Conservation (phyloP, 352 stramenopile species). For the Globisporangium okanoganense region DNA sequence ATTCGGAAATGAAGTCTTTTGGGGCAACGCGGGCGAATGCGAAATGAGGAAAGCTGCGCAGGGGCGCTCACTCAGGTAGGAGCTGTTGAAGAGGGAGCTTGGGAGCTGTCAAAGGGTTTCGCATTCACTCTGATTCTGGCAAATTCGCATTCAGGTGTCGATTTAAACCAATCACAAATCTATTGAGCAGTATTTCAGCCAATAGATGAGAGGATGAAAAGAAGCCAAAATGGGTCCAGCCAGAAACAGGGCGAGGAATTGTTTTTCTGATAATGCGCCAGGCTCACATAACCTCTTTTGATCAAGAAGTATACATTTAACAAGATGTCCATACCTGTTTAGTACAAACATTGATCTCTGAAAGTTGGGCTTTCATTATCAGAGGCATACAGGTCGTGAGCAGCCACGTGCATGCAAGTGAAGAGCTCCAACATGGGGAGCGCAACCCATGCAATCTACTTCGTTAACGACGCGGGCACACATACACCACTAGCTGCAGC, state of each 20-base stretch:
- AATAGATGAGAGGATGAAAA: neutral
- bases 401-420: constrained; percentile 2
- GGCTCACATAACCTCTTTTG: neutral
- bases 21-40: constrained; percentile 9
- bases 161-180: constrained; percentile 19
- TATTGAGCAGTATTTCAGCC: neutral
- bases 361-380: neutral
- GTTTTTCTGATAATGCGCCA: too few relatives aligned
- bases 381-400: neutral
- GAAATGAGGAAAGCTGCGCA: neutral
- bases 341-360: neutral
- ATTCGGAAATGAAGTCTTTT: constrained; percentile 21
- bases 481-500: neutral
- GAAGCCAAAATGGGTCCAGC: constrained; percentile 8
- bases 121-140: constrained; percentile 14
- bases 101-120: constrained; percentile 1
- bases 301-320: neutral
- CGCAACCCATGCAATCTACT: constrained; percentile 2
- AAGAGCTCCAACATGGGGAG: neutral
- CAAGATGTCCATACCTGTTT: neutral
- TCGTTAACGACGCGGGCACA: neutral
- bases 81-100: constrained; percentile 9
- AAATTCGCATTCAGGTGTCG: constrained; percentile 20
- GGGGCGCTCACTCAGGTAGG: neutral
- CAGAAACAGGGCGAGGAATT: neutral